Conservation (phyloP, 2,329 filamentous ascomycete species). For the Alternaria ventricosa region DNA sequence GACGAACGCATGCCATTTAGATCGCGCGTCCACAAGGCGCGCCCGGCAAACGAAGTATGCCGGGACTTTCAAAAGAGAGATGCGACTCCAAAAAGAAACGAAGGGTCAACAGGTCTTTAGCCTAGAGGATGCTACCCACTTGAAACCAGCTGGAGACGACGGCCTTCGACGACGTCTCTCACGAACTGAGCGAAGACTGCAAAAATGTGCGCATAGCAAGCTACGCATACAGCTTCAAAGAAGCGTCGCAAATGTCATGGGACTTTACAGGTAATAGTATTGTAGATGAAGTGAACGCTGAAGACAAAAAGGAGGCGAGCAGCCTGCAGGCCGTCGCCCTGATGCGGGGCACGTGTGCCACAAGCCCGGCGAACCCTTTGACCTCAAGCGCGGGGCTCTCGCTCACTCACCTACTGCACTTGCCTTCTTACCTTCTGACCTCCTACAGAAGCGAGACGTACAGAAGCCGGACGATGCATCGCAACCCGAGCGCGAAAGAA, state of each 20-base stretch:
- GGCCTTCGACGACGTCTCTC: neutral
- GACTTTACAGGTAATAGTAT: neutral
- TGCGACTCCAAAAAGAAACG: neutral
- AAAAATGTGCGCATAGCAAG: neutral
- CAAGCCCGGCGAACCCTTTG: neutral
- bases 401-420: neutral
- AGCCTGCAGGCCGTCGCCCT: neutral
- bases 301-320: neutral
- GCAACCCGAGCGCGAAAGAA: neutral
- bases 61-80: neutral
- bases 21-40: neutral
- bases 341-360: constrained; percentile 12
- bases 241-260: neutral
- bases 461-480: neutral
- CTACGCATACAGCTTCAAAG: neutral
- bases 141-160: constrained; percentile 1
- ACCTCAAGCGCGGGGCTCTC: neutral
- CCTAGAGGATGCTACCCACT: neutral
- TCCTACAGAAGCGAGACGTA: neutral
- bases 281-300: neutral
- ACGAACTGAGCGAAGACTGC: neutral
- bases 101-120: neutral
- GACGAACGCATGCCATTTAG: neutral
- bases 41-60: neutral
- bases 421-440: neutral